Evolutionary conservation across 306 rosid genomes (phyloP).

Genomic region (Lathyrus aphaca): DNA sequence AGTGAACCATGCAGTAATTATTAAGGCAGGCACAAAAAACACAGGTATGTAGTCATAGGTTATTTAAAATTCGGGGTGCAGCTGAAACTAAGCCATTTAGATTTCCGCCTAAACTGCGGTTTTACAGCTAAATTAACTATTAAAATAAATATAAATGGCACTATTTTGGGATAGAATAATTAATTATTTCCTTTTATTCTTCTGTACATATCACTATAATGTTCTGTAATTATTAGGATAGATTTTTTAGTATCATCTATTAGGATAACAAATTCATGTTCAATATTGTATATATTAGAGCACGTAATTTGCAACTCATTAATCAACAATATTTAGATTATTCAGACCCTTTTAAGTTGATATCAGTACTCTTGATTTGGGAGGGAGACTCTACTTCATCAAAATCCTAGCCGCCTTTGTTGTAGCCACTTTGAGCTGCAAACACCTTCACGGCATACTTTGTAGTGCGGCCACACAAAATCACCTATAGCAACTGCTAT

Average conservation of each 20-base stretch:
- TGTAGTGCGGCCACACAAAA: background rate
- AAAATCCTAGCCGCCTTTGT: background rate
- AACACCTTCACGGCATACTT: background rate
- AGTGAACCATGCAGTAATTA: constrained; percentile 16
- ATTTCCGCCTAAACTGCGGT: background rate
- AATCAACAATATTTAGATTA: background rate
- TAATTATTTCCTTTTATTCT: background rate
- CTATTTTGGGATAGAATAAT: background rate
- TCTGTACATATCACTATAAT: background rate
- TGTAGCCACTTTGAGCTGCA: background rate
- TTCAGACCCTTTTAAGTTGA: background rate
- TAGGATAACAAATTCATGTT: background rate
- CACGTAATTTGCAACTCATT: background rate
- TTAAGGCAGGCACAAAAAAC: constrained; percentile 14
- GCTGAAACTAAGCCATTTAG: constrained; percentile 28
- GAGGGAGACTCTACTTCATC: background rate
- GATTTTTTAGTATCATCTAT: background rate
- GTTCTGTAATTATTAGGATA: background rate
- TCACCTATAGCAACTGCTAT: background rate
- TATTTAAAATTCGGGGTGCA: constrained; percentile 8
- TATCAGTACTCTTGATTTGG: background rate
- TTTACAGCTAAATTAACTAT: constrained; percentile 23
- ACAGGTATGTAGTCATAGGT: background rate
- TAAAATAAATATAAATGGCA: background rate
- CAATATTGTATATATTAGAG: background rate